Evolutionary conservation across 805 yeast genomes (phyloP).

Genomic region (Zygosaccharomyces lentus): DNA sequence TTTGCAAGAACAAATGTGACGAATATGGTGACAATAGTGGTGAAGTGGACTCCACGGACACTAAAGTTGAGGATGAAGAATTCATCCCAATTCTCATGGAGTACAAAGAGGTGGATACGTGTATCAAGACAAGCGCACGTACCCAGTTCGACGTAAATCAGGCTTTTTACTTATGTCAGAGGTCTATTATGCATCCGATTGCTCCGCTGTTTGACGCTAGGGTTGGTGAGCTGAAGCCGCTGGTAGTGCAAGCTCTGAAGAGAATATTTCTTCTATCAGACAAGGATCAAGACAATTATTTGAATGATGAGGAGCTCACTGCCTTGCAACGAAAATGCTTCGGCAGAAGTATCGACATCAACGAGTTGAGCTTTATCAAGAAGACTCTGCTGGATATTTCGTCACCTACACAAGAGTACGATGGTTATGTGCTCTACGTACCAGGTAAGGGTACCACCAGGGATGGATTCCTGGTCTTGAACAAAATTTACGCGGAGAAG

Average conservation of each 20-base stretch:
- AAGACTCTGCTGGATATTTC: constrained; percentile 28
- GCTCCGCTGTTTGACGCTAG: constrained; percentile 93
- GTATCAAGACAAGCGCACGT: constrained; percentile 83
- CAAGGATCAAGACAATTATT: constrained; percentile 81
- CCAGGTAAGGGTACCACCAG: constrained; percentile 55
- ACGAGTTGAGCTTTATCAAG: constrained; percentile 46
- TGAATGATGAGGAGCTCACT: constrained; percentile 67
- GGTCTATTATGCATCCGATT: constrained; percentile 89
- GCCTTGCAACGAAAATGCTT: constrained; percentile 74
- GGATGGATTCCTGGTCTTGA: constrained; percentile 72
- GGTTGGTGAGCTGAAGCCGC: constrained; percentile 73
- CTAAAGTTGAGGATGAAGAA: constrained; percentile 63
- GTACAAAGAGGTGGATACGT: constrained; percentile 90
- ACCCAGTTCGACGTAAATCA: constrained; percentile 82
- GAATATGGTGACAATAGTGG: constrained; percentile 17
- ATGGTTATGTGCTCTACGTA: constrained; percentile 39
- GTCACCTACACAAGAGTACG: constrained; percentile 27
- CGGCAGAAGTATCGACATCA: constrained; percentile 49
- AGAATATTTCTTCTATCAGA: constrained; percentile 84
- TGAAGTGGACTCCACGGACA: constrained; percentile 33
- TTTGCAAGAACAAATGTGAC: constrained; percentile 82
- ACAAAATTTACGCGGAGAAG: constrained; percentile 77
- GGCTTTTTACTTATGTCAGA: constrained; percentile 78
- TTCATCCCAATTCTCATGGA: constrained; percentile 82
- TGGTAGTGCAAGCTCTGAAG: constrained; percentile 68